Conservation (phyloP, 495 filamentous ascomycete species). For the Lindgomyces ingoldianus region DNA sequence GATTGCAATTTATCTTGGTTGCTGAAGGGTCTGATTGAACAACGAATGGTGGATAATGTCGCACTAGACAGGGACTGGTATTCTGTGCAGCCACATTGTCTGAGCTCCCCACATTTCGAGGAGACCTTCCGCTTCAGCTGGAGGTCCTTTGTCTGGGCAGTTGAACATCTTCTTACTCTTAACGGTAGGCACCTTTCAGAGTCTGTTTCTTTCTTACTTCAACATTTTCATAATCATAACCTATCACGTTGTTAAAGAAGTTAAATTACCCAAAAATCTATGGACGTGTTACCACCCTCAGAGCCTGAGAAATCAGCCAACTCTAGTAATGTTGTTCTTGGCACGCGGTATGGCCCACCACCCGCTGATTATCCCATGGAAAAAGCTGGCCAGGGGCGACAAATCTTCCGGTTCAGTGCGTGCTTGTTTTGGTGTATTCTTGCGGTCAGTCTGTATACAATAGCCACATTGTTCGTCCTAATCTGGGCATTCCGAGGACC, state of each 20-base stretch:
- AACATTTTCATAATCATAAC: background rate
- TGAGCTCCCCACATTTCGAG: too few species aligned
- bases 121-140: too few species aligned
- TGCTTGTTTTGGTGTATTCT: background rate
- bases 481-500: background rate
- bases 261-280: background rate
- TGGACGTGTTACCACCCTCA: background rate
- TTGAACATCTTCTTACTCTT: background rate
- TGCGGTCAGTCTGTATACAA: background rate
- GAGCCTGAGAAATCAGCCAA: background rate
- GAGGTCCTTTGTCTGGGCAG: background rate
- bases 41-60: background rate
- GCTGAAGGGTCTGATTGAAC: background rate
- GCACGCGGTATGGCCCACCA: background rate
- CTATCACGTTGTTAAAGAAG: too few species aligned
- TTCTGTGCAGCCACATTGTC: background rate
- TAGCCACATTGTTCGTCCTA: background rate
- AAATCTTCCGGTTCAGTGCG: background rate
- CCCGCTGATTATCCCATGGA: background rate
- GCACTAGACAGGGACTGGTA: background rate
- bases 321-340: background rate
- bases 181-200: background rate
- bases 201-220: background rate
- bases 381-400: background rate
- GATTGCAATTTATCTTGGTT: background rate